Conservation (phyloP, 2,329 filamentous ascomycete species). For the Fusarium mexicanum region DNA sequence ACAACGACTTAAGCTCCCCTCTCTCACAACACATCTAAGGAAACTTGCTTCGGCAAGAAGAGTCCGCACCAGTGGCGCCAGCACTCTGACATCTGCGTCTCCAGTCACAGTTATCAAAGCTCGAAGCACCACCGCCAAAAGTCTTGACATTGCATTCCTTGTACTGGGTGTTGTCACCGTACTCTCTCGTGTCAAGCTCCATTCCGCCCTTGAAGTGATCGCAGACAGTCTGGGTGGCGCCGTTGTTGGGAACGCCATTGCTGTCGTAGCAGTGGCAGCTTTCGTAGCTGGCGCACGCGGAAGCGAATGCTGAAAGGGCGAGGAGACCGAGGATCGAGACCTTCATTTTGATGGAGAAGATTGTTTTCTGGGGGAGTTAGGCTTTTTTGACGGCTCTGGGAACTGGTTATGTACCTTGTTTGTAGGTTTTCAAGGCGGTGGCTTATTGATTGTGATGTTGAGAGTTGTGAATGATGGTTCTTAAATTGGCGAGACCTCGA, state of each 20-base stretch:
- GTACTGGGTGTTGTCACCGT: neutral
- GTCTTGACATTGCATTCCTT: neutral
- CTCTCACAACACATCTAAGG: neutral
- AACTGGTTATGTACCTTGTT: neutral
- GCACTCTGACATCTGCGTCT: neutral
- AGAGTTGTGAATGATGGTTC: neutral
- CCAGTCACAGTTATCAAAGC: neutral
- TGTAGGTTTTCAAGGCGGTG: no score
- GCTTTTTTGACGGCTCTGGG: rapidly evolving
- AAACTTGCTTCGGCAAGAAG: neutral
- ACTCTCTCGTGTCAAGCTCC: neutral
- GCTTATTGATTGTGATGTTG: neutral
- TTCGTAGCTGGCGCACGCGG: neutral
- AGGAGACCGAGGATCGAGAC: neutral
- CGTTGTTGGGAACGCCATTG: neutral
- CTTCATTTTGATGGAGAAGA: neutral
- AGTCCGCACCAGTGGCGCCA: neutral
- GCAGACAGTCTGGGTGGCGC: neutral
- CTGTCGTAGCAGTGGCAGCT: neutral
- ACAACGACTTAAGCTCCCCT: neutral
- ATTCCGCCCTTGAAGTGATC: neutral
- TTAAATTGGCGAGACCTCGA: neutral
- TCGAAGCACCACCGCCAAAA: neutral
- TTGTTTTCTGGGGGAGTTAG: neutral
- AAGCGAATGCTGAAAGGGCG: neutral